A percentile compares a stretch with the other conserved stretches of the same genome.
These are phyloP conservation scores for Daldinia decipiens DNA, from an alignment of 495 filamentous ascomycete genomes.

Conservation along the genomic window DNA sequence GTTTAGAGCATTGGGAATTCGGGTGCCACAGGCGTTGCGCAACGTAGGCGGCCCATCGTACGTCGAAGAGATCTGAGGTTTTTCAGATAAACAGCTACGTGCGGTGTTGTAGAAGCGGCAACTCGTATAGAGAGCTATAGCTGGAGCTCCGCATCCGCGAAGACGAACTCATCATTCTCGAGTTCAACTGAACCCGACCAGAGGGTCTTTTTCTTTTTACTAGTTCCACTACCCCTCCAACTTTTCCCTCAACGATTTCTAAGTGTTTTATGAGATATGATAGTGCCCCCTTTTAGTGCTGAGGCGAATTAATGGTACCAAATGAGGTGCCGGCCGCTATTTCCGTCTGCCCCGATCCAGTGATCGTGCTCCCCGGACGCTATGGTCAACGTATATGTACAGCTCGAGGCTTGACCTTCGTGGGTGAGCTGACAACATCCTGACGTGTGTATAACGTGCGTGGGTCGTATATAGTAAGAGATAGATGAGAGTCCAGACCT, in stretches of 20 bases:
- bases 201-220: conserved; percentile 14
- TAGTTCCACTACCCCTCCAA: conserved; percentile 32
- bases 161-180: conserved; percentile 9
- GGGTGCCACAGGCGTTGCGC: conserved; percentile 26
- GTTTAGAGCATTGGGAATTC: conserved; percentile 28
- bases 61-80: conserved; percentile 34
- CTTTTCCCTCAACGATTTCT: conserved; percentile 7
- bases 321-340: conserved; percentile 20
- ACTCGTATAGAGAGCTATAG: conserved; percentile 1
- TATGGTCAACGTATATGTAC: conserved; percentile 1
- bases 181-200: conserved; percentile 23
- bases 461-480: conserved; percentile 19
- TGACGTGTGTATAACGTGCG: conserved; percentile 43
- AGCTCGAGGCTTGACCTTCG: conserved; percentile 8
- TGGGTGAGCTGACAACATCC: conserved; percentile 36
- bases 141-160: conserved; percentile 24
- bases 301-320: conserved; percentile 37
- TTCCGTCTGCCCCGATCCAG: conserved; percentile 36
- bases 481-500: conserved; percentile 36
- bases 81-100: conserved; percentile 8
- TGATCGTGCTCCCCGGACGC: conserved; percentile 25
- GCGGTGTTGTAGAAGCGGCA: conserved; percentile 19
- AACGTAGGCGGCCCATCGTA: conserved; percentile 39
- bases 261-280: conserved; percentile 42
- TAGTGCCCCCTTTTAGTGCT: conserved; percentile 29